These are phyloP conservation scores for Aeschynomene evenia DNA, from an alignment of 306 rosid genomes.

Conservation along the genomic window DNA sequence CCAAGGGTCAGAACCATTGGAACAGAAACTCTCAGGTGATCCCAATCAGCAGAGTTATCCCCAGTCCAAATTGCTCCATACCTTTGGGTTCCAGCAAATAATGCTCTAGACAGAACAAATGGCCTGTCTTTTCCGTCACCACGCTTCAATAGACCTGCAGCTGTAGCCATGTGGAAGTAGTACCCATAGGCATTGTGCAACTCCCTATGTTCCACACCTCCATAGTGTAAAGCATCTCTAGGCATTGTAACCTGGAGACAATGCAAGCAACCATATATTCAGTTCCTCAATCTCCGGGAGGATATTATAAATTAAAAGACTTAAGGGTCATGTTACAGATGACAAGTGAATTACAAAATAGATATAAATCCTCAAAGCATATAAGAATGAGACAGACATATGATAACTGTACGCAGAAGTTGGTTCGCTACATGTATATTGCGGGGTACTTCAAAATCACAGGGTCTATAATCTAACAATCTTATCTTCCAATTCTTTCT, in stretches of 20 bases:
- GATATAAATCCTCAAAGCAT: neutral
- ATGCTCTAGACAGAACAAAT: constrained; percentile 86
- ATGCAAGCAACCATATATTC: constrained; percentile 18
- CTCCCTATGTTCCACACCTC: constrained; percentile 85
- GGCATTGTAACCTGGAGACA: constrained; percentile 87
- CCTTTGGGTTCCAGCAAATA: constrained; percentile 94
- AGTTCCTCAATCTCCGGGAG: constrained; percentile 13
- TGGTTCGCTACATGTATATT: neutral
- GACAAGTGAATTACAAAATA: constrained; percentile 1
- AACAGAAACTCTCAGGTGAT: constrained; percentile 82
- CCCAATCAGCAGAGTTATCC: constrained; percentile 97
- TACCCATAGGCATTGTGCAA: constrained; percentile 92
- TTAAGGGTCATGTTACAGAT: neutral
- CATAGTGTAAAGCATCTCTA: constrained; percentile 77
- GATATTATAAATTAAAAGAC: neutral
- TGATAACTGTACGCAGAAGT: neutral
- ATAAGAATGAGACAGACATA: neutral
- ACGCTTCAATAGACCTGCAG: constrained; percentile 81
- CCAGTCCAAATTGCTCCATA: constrained; percentile 95
- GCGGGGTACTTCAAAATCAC: neutral
- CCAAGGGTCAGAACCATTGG: constrained; percentile 96
- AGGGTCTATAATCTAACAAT: neutral
- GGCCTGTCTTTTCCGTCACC: constrained; percentile 89
- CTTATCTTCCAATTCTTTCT: neutral
- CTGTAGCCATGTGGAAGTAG: constrained; percentile 95